Evolutionary conservation across 2,329 filamentous ascomycete species (phyloP), one percentile per base, ranked within the genome.

Genomic region (Diaporthe aspalathi): DNA sequence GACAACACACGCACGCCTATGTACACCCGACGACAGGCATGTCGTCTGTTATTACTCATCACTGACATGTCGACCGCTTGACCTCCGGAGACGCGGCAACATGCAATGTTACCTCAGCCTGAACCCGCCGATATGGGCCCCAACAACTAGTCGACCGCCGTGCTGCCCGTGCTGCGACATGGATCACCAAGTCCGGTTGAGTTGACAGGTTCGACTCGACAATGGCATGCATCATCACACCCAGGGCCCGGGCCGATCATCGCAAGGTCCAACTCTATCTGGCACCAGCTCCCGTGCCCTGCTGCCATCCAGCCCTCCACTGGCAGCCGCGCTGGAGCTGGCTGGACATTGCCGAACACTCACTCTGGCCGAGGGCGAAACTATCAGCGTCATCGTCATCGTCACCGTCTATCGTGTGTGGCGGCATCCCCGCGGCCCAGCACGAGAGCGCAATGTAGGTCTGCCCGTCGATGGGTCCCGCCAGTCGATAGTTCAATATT

Each of bases 371-470:
- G 22, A 38, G 38, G 27, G 27, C 45, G n/a, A n/a, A n/a, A n/a
- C n/a, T n/a, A n/a, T n/a, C n/a, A n/a, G n/a, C n/a, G n/a, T n/a
- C n/a, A n/a, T n/a, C n/a, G n/a, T n/a, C n/a, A n/a, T n/a, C n/a
- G n/a, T n/a, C n/a, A n/a, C n/a, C n/a, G n/a, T n/a, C n/a, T n/a
- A n/a, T n/a, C n/a, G 32, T 32, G 32, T 32, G 54, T 20, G 52
- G 66, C 66, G 66, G 66, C 29, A 50, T 68, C 27, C 53, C 66
- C 66, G 66, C 38, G 27, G 38, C 50, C 70, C 32, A 40, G 63
- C 71, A 73, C 43, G 45, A 49, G n/a, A 6, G 50, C 52, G 71
- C 62, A 73, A 71, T 71, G 63, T 71, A 73, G 71, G 71, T 43
- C 45, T 66, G 71, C 65, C 71, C 71, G 71, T 73, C 49, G 63